Evolutionary conservation across 805 yeast genomes (phyloP).

Genomic region (Barnettozyma salicaria): DNA sequence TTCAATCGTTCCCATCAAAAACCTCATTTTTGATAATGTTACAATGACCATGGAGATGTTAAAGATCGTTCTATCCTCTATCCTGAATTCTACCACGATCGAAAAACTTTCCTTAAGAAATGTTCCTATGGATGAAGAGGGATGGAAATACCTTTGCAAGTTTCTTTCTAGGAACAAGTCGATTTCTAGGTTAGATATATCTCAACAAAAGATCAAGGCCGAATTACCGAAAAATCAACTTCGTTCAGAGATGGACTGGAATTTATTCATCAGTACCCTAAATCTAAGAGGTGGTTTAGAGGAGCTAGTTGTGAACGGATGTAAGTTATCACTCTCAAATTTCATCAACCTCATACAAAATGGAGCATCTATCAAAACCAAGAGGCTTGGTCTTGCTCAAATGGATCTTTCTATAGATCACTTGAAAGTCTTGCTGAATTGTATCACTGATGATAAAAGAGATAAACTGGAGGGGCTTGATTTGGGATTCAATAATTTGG

Average conservation of each 20-base stretch:
- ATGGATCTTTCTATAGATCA: constrained; percentile 61
- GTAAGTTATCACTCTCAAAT: constrained; percentile 48
- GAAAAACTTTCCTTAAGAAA: constrained; percentile 75
- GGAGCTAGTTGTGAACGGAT: constrained; percentile 78
- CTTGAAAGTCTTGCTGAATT: constrained; percentile 46
- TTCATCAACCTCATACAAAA: constrained; percentile 51
- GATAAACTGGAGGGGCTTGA: constrained; percentile 61
- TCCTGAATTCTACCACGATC: constrained; percentile 58
- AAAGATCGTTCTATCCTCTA: constrained; percentile 61
- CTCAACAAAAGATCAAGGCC: constrained; percentile 47
- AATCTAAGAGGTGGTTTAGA: constrained; percentile 68
- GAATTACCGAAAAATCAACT: constrained; percentile 32
- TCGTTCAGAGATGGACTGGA: constrained; percentile 82
- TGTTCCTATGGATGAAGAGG: constrained; percentile 61
- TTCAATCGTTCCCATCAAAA: constrained; percentile 75
- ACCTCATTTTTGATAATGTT: constrained; percentile 75
- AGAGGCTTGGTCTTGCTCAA: constrained; percentile 71
- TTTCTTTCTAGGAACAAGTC: constrained; percentile 60
- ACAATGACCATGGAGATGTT: constrained; percentile 70
- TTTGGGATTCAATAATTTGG: constrained; percentile 73
- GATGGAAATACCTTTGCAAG: constrained; percentile 78
- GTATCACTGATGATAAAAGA: constrained; percentile 40
- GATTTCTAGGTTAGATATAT: constrained; percentile 56
- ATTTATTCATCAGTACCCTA: constrained; percentile 62
- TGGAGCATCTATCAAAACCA: constrained; percentile 49